Evolutionary conservation across 805 yeast species (phyloP).

Genomic region (Priceomyces carsonii): DNA sequence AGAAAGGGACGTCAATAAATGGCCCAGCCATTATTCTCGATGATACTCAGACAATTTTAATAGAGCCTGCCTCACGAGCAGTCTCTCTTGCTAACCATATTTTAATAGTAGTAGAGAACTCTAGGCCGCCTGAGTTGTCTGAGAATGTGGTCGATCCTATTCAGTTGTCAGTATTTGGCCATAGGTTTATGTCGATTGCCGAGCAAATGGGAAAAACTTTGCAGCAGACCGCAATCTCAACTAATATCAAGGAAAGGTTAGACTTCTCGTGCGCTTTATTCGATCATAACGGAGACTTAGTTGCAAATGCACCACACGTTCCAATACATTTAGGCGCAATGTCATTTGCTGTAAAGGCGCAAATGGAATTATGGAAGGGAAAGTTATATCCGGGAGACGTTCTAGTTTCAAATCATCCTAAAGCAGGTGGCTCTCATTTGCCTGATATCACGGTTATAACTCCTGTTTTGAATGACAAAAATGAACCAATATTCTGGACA

Average conservation of each 20-base stretch:
- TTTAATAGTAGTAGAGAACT: slow-evolving; percentile 29
- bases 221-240: slow-evolving; percentile 47
- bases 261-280: slow-evolving; percentile 49
- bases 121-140: slow-evolving; percentile 21
- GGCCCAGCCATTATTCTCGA: slow-evolving; percentile 30
- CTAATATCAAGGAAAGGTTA: slow-evolving; percentile 45
- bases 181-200: slow-evolving; percentile 40
- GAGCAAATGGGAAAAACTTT: slow-evolving; percentile 47
- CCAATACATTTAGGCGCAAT: slow-evolving; percentile 49
- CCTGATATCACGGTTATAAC: slow-evolving; percentile 79
- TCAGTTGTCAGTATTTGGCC: slow-evolving; percentile 42
- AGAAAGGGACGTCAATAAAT: slow-evolving; percentile 18
- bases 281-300: slow-evolving; percentile 42
- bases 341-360: slow-evolving; percentile 49
- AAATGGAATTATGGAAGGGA: slow-evolving; percentile 40
- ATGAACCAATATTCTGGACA: slow-evolving; percentile 70
- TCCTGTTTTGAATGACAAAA: slow-evolving; percentile 56
- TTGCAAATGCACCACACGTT: slow-evolving; percentile 48
- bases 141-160: slow-evolving; percentile 33
- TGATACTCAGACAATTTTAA: slow-evolving; percentile 28
- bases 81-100: slow-evolving; percentile 29
- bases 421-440: slow-evolving; percentile 38
- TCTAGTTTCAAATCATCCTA: slow-evolving; percentile 40
- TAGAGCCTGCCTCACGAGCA: slow-evolving; percentile 34
- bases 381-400: slow-evolving; percentile 44